phyloP scores from a whole-genome alignment of 1,139 yeast species.

The Pneumocystis canis region DNA sequence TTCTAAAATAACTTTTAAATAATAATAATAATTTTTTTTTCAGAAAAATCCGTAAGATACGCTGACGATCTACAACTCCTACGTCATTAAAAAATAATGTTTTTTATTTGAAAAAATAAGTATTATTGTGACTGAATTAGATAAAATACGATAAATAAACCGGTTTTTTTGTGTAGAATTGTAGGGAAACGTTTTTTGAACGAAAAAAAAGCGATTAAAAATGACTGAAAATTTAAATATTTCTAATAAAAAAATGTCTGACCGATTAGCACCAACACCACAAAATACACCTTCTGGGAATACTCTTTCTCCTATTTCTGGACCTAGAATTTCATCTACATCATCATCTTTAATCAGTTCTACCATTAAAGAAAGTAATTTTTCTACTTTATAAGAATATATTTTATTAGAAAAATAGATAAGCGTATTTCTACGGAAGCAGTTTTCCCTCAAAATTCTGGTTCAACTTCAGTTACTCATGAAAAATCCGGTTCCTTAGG shows the following conservation, averaged over 20 bases:
- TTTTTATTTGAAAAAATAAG: too few relatives aligned
- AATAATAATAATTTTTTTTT: too few relatives aligned
- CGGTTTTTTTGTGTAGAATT: too few relatives aligned
- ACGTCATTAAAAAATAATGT: too few relatives aligned
- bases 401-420: constrained; percentile 2
- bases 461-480: constrained; percentile 70
- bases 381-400: neutral
- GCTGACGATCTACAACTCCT: too few relatives aligned
- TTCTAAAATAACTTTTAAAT: too few relatives aligned
- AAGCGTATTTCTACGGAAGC: constrained; percentile 20
- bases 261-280: constrained; percentile 90
- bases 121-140: too few relatives aligned
- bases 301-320: constrained; percentile 54
- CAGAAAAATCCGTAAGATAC: too few relatives aligned
- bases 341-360: neutral
- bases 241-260: constrained; percentile 46
- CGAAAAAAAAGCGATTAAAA: neutral
- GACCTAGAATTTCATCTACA: constrained; percentile 20
- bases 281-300: constrained; percentile 95
- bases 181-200: neutral
- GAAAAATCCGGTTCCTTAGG: constrained; percentile 81
- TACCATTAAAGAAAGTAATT: neutral
- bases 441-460: constrained; percentile 58
- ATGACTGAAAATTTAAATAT: constrained; percentile 22
- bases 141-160: too few relatives aligned